These are phyloP conservation scores for Hypoxylon intermedium DNA, from an alignment of 495 filamentous ascomycete species.

Conservation along the genomic window DNA sequence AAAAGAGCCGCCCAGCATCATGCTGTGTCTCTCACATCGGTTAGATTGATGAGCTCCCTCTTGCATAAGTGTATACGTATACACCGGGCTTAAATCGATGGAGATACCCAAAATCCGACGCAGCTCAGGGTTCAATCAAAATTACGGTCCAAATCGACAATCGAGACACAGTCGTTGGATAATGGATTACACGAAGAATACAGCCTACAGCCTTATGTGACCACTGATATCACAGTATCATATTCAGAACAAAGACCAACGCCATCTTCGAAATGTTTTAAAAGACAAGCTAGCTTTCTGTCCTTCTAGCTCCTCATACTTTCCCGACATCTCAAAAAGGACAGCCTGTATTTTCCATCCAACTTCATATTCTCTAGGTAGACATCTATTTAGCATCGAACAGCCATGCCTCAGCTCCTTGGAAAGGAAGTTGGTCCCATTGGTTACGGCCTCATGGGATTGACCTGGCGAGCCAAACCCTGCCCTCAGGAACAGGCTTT, in stretches of 20 bases:
- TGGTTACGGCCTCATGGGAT: conserved; percentile 68
- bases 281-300: neutral
- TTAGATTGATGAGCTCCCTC: neutral
- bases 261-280: neutral
- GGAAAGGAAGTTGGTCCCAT: conserved; percentile 61
- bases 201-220: neutral
- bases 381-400: neutral
- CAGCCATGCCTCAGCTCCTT: conserved; percentile 55
- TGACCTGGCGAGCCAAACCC: conserved; percentile 73
- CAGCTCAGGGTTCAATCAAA: neutral
- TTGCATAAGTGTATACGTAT: neutral
- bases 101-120: neutral
- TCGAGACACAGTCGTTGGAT: neutral
- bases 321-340: neutral
- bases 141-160: neutral
- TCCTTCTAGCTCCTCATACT: neutral
- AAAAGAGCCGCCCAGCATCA: no score
- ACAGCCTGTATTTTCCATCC: neutral
- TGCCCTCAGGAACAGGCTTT: conserved; percentile 68
- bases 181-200: neutral
- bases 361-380: neutral
- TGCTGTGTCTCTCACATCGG: neutral
- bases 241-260: neutral
- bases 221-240: neutral
- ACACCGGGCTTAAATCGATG: neutral